Evolutionary conservation across 768 basidiomycete species (phyloP).

Genomic region (Boletus rubescentipes): DNA sequence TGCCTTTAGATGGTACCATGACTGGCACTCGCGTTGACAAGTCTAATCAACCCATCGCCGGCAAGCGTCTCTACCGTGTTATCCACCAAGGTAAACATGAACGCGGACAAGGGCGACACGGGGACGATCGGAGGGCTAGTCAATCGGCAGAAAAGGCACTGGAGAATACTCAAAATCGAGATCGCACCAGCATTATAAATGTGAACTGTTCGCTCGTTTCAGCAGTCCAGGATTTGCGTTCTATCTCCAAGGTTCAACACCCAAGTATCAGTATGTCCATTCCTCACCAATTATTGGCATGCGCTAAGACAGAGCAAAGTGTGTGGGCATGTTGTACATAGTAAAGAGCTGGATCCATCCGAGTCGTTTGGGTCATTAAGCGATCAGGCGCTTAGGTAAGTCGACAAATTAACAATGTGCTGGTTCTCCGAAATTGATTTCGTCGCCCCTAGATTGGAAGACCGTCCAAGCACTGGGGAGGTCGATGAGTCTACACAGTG

Average conservation of each 20-base stretch:
- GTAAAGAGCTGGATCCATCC: background rate
- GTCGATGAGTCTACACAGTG: background rate
- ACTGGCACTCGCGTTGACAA: background rate
- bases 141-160: background rate
- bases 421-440: background rate
- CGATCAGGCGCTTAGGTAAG: background rate
- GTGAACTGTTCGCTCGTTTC: background rate
- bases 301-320: background rate
- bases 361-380: background rate
- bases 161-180: background rate
- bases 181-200: too few relatives aligned
- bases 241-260: background rate
- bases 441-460: background rate
- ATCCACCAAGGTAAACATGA: background rate
- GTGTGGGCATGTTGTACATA: background rate
- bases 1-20: too few relatives aligned
- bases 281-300: background rate
- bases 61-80: too few relatives aligned
- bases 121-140: background rate
- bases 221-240: background rate
- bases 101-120: background rate
- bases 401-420: background rate
- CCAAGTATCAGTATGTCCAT: constrained; percentile 5
- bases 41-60: too few relatives aligned
- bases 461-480: background rate